phyloP scores from a whole-genome alignment of 2,329 filamentous ascomycete species.

The Neofusicoccum ribis region DNA sequence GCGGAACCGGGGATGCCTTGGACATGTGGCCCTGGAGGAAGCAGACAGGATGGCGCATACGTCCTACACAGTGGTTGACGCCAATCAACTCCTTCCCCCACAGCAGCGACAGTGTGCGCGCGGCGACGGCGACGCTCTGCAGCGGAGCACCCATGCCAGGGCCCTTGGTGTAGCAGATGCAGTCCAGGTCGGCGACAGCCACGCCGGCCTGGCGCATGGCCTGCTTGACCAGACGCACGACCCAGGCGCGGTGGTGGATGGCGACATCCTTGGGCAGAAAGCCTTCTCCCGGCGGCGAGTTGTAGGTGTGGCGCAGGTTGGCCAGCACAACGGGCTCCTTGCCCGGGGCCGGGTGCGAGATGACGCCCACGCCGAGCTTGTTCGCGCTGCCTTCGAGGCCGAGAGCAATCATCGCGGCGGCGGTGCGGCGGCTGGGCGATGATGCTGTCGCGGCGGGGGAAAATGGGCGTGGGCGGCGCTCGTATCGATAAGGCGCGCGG shows the following conservation, averaged over 20 bases:
- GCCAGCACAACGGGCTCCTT: conserved; percentile 66
- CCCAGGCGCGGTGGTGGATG: conserved; percentile 83
- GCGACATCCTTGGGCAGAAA: conserved; percentile 98
- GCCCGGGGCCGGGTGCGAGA: conserved; percentile 66
- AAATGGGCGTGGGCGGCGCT: neutral
- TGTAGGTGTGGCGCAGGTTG: conserved; percentile 93
- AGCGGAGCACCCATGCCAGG: conserved; percentile 96
- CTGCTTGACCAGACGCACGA: conserved; percentile 76
- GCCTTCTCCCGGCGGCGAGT: conserved; percentile 86
- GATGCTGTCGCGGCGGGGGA: neutral
- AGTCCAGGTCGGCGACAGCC: conserved; percentile 67
- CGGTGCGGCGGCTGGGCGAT: neutral
- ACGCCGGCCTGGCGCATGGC: conserved; percentile 69
- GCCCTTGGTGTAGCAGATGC: conserved; percentile 92
- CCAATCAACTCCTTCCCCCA: conserved; percentile 90
- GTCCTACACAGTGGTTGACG: conserved; percentile 97
- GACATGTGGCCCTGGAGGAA: neutral
- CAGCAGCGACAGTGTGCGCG: conserved; percentile 75
- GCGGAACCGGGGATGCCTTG: neutral
- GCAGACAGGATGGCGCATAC: conserved; percentile 40
- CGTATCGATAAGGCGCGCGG: conserved; percentile 7
- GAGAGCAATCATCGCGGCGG: conserved; percentile 61
- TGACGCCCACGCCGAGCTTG: conserved; percentile 93
- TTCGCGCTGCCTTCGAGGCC: conserved; percentile 93
- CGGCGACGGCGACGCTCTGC: conserved; percentile 81